phyloP scores from a whole-genome alignment of 148 eudicot species.

The Rhododendron ferrugineum region DNA sequence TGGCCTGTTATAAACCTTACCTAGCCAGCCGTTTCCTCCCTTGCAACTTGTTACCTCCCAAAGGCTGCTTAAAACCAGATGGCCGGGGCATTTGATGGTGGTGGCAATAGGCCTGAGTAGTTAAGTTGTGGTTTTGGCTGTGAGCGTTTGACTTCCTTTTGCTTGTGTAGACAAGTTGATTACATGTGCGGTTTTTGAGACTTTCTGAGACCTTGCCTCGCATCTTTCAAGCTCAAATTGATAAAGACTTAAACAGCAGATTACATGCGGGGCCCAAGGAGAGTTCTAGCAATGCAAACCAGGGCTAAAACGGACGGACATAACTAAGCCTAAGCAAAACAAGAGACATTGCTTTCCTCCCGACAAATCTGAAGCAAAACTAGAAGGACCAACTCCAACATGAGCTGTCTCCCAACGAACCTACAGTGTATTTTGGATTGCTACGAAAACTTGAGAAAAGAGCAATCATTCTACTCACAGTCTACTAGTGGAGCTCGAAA shows the following conservation, averaged over 20 bases:
- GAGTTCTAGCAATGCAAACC: background rate
- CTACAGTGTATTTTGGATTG: no score
- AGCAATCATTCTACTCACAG: no score
- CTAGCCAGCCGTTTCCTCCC: background rate
- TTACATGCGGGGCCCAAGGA: background rate
- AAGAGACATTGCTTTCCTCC: no score
- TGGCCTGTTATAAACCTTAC: background rate
- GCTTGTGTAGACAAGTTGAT: background rate
- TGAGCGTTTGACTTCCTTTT: background rate
- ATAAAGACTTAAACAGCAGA: background rate
- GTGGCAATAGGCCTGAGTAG: background rate
- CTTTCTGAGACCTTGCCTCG: background rate
- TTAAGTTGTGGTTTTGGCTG: background rate
- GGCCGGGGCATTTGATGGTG: background rate
- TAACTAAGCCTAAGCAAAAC: no score
- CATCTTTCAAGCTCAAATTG: background rate
- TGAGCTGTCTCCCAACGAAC: no score
- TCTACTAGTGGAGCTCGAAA: no score
- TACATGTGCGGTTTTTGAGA: background rate
- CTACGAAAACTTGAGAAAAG: no score
- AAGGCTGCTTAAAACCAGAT: background rate
- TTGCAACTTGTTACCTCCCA: background rate
- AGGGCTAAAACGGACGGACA: background rate
- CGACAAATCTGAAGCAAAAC: no score
- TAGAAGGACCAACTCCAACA: no score